Evolutionary conservation across 192 early-diverging fungal genomes (phyloP).

Genomic region (Allomyces macrogynus): DNA sequence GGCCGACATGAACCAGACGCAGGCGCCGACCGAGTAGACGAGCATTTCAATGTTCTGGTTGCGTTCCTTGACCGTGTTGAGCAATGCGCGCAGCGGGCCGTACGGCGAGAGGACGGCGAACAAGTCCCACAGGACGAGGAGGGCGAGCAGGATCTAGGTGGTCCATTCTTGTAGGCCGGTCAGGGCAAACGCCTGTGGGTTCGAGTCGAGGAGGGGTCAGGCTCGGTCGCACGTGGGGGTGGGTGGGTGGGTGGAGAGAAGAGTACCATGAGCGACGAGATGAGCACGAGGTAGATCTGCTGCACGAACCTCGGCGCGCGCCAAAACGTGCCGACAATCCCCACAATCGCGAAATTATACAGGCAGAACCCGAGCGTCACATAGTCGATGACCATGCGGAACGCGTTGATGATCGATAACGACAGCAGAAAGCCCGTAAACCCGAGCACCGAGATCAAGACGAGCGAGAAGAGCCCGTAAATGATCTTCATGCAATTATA

Average conservation of each 20-base stretch:
- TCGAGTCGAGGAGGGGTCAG: no score
- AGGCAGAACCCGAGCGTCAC: conserved; percentile 1
- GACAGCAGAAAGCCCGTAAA: conserved; percentile 4
- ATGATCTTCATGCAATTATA: conserved; percentile 7
- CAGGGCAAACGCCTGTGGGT: conserved; percentile 2
- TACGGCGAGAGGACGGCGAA: conserved; percentile 7
- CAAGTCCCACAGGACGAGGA: conserved; percentile 7
- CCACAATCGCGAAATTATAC: conserved; percentile 5
- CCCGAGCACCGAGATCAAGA: conserved; percentile 5
- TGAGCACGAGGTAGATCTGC: conserved; percentile 7
- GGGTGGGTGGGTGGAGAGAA: background rate
- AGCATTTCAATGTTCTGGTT: conserved; percentile 7
- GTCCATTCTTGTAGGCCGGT: conserved; percentile 8
- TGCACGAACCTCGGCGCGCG: conserved; percentile 5
- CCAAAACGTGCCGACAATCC: conserved; percentile 6
- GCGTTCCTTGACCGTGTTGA: conserved; percentile 2
- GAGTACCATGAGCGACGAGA: conserved; percentile 5
- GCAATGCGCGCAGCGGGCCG: conserved; percentile 5
- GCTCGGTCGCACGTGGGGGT: no score
- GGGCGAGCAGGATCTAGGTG: conserved; percentile 6
- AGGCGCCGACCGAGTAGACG: conserved; percentile 3
- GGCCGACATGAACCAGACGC: background rate
- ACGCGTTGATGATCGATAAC: background rate
- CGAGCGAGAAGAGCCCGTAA: conserved; percentile 6
- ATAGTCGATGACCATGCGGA: conserved; percentile 4